Evolutionary conservation across 768 basidiomycete species (phyloP), one percentile per base, ranked within the genome.

Genomic region (Boletus huronensis): DNA sequence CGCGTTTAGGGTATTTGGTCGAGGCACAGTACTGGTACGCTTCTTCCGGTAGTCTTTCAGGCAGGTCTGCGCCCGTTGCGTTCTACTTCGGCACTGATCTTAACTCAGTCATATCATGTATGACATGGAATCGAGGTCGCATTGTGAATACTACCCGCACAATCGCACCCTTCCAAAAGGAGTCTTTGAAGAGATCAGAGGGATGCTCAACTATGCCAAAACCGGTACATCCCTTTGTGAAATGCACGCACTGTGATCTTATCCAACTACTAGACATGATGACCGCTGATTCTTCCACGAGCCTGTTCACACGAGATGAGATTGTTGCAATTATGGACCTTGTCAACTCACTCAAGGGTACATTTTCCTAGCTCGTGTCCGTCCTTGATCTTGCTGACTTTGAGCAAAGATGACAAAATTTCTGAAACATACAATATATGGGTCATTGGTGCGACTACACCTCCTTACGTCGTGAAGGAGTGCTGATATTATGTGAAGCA

Each of bases 131-230:
- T 38, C 6, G 19, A 61, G 61, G 61, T 44, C 52, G 8, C 61
- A 59, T 23, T 59, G 61, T 16, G 60, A 61, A 51, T 63, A 48
- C 42, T 59, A 63, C 9, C 57, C 52, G 0, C 41, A 63, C 16
- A 32, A 29, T 34, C 42, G 42, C 19, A 49, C 21, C 3, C 52
- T 60, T 35, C 52, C 57, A 2, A 31, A 41, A n/a, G 5, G 14
- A 25, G 45, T 53, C 7, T 52, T 63, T 17, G 49, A 44, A 28
- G 41, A 48, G 14, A 49, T 61, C 3, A 59, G 57, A 46, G 61
- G 61, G 4, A 61, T 63, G 57, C 61, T 63, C 11, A 63, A 63
- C 14, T 55, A 55, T 35, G 42, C 50, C 19, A 54, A 34, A 39
- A 63, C 48, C 0, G 60, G 61, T 63, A 25, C 21, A n/a, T 29